Evolutionary conservation across 2,329 filamentous ascomycete species (phyloP).

Genomic region (Aspergillus tamarii): DNA sequence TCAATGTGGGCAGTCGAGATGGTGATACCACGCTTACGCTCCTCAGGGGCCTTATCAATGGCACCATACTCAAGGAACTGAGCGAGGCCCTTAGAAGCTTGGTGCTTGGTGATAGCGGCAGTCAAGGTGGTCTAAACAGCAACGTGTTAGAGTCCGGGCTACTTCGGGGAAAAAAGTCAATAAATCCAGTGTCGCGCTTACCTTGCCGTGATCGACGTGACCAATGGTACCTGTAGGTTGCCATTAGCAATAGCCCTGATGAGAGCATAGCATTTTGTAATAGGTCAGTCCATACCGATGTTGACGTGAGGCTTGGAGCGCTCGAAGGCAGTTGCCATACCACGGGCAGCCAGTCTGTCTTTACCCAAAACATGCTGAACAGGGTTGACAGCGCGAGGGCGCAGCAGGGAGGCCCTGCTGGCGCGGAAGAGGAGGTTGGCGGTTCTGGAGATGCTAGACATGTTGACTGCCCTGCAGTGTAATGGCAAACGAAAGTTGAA

Average conservation of each 20-base stretch:
- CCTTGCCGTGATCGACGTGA: conserved; percentile 99
- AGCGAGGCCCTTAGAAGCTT: conserved; percentile 90
- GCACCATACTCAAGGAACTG: conserved; percentile 96
- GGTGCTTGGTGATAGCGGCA: conserved; percentile 97
- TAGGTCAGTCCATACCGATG: conserved; percentile 68
- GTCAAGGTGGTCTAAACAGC: conserved; percentile 84
- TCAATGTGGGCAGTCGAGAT: conserved; percentile 98
- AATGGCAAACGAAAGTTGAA: conserved; percentile 34
- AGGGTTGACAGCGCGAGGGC: conserved; percentile 71
- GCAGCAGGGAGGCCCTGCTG: conserved; percentile 72
- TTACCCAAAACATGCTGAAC: conserved; percentile 63
- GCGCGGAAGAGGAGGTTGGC: conserved; percentile 80
- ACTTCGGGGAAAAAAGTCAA: conserved; percentile 8
- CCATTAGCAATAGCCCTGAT: background rate
- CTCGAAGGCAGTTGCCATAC: conserved; percentile 71
- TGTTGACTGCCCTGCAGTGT: conserved; percentile 54
- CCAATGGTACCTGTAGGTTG: conserved; percentile 78
- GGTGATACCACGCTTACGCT: conserved; percentile 99
- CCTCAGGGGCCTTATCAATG: conserved; percentile 98
- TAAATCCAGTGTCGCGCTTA: conserved; percentile 44
- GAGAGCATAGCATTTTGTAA: background rate
- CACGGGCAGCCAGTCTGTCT: conserved; percentile 52
- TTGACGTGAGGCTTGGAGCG: conserved; percentile 97
- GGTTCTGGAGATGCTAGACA: conserved; percentile 80
- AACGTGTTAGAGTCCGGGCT: conserved; percentile 19